Conservation (phyloP, 1,284 basidiomycete genomes). For the Bjerkandera adusta region DNA sequence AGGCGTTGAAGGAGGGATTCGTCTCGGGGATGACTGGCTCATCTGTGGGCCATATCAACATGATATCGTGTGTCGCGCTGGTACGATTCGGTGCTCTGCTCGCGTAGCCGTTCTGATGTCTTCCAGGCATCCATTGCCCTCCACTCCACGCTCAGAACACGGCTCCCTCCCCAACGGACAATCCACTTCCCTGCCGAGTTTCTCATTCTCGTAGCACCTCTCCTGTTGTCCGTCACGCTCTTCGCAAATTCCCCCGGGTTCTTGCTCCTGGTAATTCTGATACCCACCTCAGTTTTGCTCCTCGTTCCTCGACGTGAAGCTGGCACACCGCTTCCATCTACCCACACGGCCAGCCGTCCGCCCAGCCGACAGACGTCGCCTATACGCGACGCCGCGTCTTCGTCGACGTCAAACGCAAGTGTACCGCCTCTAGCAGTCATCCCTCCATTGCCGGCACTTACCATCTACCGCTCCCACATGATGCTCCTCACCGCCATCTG, state of each 20-base stretch:
- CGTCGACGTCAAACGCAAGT: slow-evolving; percentile 5
- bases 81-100: slow-evolving; percentile 44
- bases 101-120: slow-evolving; percentile 15
- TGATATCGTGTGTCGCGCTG: slow-evolving; percentile 69
- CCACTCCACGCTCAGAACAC: slow-evolving; percentile 56
- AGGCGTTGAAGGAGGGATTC: slow-evolving; percentile 84
- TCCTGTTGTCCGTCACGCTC: slow-evolving; percentile 78
- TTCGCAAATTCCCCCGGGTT: slow-evolving; percentile 58
- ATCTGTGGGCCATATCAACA: slow-evolving; percentile 72
- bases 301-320: slow-evolving; percentile 41
- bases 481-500: slow-evolving; percentile 89
- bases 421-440: slow-evolving; percentile 21
- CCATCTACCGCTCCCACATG: slow-evolving; percentile 93
- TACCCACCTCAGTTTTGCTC: slow-evolving; percentile 43
- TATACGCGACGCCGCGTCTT: slow-evolving; percentile 10
- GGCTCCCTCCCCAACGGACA: slow-evolving; percentile 36
- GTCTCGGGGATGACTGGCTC: slow-evolving; percentile 82
- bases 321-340: slow-evolving; percentile 51
- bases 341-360: slow-evolving; percentile 15
- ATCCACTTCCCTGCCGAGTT: slow-evolving; percentile 58
- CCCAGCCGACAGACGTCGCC: slow-evolving; percentile 23
- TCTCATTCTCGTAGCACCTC: slow-evolving; percentile 66
- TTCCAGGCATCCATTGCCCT: slow-evolving; percentile 69
- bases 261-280: slow-evolving; percentile 50
- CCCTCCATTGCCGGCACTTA: slow-evolving; percentile 66